Evolutionary conservation across 768 basidiomycete species (phyloP).

Genomic region (Mrakia hoshinonis): DNA sequence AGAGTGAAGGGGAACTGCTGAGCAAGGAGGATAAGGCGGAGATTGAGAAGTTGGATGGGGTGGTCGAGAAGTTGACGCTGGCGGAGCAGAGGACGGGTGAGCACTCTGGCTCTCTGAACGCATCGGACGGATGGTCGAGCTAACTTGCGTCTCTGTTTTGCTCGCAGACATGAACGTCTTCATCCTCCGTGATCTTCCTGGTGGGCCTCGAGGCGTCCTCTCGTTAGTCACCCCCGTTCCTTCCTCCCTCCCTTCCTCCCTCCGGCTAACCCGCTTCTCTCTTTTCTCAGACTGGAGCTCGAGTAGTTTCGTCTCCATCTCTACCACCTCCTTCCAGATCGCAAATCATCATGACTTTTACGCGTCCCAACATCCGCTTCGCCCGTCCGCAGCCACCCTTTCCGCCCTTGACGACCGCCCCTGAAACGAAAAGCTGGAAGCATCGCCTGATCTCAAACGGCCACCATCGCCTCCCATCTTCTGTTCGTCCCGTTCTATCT

Average conservation of each 20-base stretch:
- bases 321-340: neutral
- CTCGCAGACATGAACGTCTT: conserved; percentile 68
- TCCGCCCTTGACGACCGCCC: too few relatives aligned
- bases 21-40: conserved; percentile 67
- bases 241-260: neutral
- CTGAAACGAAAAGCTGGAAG: too few relatives aligned
- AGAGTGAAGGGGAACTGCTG: conserved; percentile 60
- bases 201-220: conserved; percentile 33
- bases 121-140: neutral
- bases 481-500: too few relatives aligned
- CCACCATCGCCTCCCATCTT: too few relatives aligned
- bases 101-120: too few relatives aligned
- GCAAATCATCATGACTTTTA: too few relatives aligned
- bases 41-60: conserved; percentile 63
- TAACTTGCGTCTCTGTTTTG: neutral
- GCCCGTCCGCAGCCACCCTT: too few relatives aligned
- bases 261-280: neutral
- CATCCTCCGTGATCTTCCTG: conserved; percentile 67
- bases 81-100: conserved; percentile 63
- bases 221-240: neutral
- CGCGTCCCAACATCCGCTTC: too few relatives aligned
- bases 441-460: too few relatives aligned
- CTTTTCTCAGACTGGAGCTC: neutral
- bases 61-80: conserved; percentile 62
- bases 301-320: neutral